Conservation (phyloP, 2,329 filamentous ascomycete species). For the Alternaria angustiovoidea region DNA sequence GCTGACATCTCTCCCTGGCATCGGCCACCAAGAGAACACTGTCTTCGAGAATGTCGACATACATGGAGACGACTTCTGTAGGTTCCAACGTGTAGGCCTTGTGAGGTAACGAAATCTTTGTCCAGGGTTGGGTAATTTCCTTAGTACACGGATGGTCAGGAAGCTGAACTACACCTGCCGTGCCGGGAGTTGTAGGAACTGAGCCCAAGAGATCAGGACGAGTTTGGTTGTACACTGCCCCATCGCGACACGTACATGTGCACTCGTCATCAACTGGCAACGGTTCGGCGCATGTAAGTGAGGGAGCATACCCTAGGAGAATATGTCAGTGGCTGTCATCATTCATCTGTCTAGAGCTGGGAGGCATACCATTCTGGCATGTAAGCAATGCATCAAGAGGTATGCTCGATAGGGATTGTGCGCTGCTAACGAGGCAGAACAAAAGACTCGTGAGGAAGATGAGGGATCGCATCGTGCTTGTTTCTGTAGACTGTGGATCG, state of each 20-base stretch:
- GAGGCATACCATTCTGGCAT: background rate
- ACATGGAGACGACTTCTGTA: background rate
- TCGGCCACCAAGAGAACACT: background rate
- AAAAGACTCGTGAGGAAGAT: background rate
- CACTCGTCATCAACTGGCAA: background rate
- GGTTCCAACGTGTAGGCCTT: rapidly evolving
- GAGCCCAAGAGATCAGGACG: background rate
- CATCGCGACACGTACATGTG: background rate
- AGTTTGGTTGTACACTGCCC: background rate
- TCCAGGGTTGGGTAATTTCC: background rate
- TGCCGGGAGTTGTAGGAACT: background rate
- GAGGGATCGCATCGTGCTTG: background rate
- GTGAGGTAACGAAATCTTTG: background rate
- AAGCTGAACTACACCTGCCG: too few relatives aligned
- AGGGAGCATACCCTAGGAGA: background rate
- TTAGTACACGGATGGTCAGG: background rate
- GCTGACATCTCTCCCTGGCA: background rate
- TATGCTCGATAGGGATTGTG: background rate
- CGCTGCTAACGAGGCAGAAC: background rate
- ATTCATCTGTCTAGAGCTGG: background rate
- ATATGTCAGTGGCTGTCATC: background rate
- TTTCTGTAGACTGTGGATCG: background rate
- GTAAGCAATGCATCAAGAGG: background rate
- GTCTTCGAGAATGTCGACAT: background rate
- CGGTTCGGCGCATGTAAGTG: background rate